These are phyloP conservation scores for Umbelopsis sp. DNA, from an alignment of 192 early-diverging fungal species.

Conservation along the genomic window DNA sequence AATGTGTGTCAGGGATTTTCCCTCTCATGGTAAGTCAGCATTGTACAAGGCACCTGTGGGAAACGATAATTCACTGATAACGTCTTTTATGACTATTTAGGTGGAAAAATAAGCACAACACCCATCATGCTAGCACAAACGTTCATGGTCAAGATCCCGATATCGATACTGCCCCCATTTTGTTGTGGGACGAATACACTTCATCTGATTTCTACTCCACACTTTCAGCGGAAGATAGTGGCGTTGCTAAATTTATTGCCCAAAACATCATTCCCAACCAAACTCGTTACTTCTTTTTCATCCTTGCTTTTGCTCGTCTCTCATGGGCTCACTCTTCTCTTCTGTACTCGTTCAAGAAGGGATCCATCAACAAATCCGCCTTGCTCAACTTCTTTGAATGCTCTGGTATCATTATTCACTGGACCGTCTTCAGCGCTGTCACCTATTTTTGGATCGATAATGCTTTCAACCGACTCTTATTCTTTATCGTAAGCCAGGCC, in stretches of 20 bases:
- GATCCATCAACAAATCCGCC: conserved; percentile 48
- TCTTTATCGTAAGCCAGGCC: conserved; percentile 64
- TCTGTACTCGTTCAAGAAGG: conserved; percentile 50
- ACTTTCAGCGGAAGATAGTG: conserved; percentile 45
- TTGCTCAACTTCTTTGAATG: conserved; percentile 53
- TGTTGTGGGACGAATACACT: conserved; percentile 74
- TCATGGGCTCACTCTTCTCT: conserved; percentile 77
- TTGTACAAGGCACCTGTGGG: background rate
- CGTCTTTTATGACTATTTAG: conserved; percentile 19
- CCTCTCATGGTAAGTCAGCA: conserved; percentile 58
- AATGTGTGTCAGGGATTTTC: conserved; percentile 79
- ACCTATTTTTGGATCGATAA: conserved; percentile 45
- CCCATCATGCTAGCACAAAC: conserved; percentile 82
- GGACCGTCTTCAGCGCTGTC: conserved; percentile 64
- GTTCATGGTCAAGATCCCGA: conserved; percentile 82
- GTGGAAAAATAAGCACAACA: conserved; percentile 93
- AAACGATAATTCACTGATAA: conserved; percentile 2
- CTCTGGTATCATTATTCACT: conserved; percentile 62
- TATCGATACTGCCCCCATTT: conserved; percentile 79
- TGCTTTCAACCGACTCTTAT: conserved; percentile 50
- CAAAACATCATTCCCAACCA: conserved; percentile 46
- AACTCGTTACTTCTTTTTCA: conserved; percentile 68
- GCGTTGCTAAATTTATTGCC: conserved; percentile 66
- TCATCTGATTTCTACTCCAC: conserved; percentile 52
- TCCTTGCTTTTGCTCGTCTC: conserved; percentile 71